Evolutionary conservation across 1,139 yeast genomes (phyloP).

Genomic region (Torulaspora globosa): DNA sequence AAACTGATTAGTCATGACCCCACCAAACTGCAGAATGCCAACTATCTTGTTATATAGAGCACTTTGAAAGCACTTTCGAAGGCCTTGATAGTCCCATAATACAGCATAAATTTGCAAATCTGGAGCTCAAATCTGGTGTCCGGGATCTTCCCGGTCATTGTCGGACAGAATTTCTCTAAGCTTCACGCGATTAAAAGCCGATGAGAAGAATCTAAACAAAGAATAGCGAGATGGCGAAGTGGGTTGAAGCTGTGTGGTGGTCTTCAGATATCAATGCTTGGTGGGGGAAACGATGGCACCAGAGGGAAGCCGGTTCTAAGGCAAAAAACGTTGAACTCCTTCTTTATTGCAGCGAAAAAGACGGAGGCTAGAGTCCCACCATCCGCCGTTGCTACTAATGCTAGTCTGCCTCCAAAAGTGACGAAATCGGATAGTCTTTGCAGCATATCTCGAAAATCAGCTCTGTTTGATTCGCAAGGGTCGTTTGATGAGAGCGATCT

Average conservation of each 20-base stretch:
- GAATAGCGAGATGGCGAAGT: neutral
- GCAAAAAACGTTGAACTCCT: constrained; percentile 16
- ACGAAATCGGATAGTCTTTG: neutral
- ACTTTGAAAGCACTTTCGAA: no score
- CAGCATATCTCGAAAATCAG: constrained; percentile 8
- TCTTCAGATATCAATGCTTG: neutral
- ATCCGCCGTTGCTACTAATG: neutral
- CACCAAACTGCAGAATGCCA: no score
- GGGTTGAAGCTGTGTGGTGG: neutral
- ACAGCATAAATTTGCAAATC: neutral
- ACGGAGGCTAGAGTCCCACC: neutral
- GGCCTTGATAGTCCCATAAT: neutral
- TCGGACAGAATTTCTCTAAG: constrained; percentile 3
- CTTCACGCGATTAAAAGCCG: constrained; percentile 3
- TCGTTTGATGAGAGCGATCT: constrained; percentile 36
- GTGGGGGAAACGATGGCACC: neutral
- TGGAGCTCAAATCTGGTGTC: neutral
- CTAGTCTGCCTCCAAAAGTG: neutral
- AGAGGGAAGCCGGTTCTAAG: constrained; percentile 11
- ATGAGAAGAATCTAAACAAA: constrained; percentile 5
- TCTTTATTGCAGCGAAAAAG: constrained; percentile 13
- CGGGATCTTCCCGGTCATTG: neutral
- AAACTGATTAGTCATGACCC: constrained; percentile 29
- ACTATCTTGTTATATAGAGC: no score
- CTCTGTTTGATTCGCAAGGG: constrained; percentile 29